Conservation (phyloP, 768 basidiomycete species). For the Galerina marginata region DNA sequence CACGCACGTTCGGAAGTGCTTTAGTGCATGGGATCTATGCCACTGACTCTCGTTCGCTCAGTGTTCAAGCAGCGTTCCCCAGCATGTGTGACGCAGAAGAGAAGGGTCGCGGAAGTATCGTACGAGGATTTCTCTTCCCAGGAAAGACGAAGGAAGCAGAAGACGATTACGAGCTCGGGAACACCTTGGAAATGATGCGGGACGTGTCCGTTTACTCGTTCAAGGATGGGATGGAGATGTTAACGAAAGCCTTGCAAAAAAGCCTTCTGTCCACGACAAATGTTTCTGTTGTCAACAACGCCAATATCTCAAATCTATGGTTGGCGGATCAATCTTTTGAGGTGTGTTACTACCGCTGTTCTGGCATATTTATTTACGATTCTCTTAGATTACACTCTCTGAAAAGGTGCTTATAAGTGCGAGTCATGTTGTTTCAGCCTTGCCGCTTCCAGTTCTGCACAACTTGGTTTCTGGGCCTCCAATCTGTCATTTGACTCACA, state of each 20-base stretch:
- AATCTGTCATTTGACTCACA: slow-evolving; percentile 69
- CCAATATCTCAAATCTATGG: slow-evolving; percentile 40
- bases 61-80: slow-evolving; percentile 80
- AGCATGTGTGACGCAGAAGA: slow-evolving; percentile 73
- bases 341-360: slow-evolving; percentile 36
- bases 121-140: slow-evolving; percentile 57
- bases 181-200: slow-evolving; percentile 51
- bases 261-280: slow-evolving; percentile 53
- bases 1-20: slow-evolving; percentile 77
- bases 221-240: slow-evolving; percentile 70
- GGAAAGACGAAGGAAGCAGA: slow-evolving; percentile 15
- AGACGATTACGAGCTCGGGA: slow-evolving; percentile 45
- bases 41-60: slow-evolving; percentile 76
- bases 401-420: slow-evolving; percentile 34
- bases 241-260: slow-evolving; percentile 61
- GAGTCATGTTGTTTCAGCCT: slow-evolving; percentile 77
- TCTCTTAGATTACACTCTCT: slow-evolving; percentile 22
- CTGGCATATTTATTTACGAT: slow-evolving; percentile 4
- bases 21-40: slow-evolving; percentile 95
- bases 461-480: slow-evolving; percentile 40
- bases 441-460: slow-evolving; percentile 63
- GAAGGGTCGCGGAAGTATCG: slow-evolving; percentile 69
- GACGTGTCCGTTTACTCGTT: slow-evolving; percentile 84
- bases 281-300: slow-evolving; percentile 58
- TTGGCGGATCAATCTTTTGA: slow-evolving; percentile 45